Base-by-base conservation (phyloP, 139 green algal species). In the Tetraselmis striata region DNA sequence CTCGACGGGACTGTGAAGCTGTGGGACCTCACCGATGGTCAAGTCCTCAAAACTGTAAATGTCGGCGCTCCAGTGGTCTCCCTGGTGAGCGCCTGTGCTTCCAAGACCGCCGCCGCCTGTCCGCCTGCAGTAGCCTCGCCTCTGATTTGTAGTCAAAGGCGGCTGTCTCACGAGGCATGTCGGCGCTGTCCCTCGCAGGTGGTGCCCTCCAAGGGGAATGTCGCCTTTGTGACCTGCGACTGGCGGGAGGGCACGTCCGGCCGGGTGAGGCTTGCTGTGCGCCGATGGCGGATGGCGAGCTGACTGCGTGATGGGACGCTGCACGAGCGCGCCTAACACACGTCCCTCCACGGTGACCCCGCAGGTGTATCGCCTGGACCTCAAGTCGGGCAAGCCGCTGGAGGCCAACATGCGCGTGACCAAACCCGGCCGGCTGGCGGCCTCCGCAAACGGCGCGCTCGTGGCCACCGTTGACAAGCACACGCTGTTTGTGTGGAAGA, bases 401-500 rank as follows among this genome's bases (percentile, higher is more conserved):
- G 78, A 89, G 83, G 83, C 32, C 0, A 82, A 75, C 59, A 28
- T 25, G 30, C 27, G 82, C 59, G 79, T 79, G 24, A 76, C 78
- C 24, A 28, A 75, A 30, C 11, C 45, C 11, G 25, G 25, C 24
- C 2, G 67, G 28, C 74, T 84, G 11, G 81, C 78, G n/a, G 75
- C 30, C 22, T 78, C 79, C 23, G 28, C n/a, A 1, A 31, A 75
- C 23, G 89, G 90, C 29, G n/a, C 28, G 2, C 82, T 90, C 28
- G 86, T 92, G 24, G 90, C 87, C 24, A 91, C 86, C 2, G 76
- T 89, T 2, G 92, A 94, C 85, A 81, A 80, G 26, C 87, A 92
- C 83, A 92, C 82, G 0, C 59, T 94, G 24, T 87, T 90, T 74
- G 88, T 95, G 76, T 95, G 91, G 89, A 67, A 86, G 2, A 82